Evolutionary conservation across 2,329 filamentous ascomycete genomes (phyloP).

Genomic region (Aspergillus pseudoglaucus): DNA sequence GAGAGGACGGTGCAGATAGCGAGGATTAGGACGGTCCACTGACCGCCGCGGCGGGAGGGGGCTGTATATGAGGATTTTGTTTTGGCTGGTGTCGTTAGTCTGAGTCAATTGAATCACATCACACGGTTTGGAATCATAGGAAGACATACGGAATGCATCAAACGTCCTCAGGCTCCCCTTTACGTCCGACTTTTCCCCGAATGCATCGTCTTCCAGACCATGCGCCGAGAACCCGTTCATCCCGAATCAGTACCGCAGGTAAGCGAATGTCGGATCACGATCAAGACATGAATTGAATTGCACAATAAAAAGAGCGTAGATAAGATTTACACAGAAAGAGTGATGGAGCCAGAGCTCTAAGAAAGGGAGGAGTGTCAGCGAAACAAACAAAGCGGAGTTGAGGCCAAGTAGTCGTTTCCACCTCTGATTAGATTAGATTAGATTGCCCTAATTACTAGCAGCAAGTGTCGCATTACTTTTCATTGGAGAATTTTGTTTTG

Average conservation of each 20-base stretch:
- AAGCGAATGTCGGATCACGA: constrained; percentile 3
- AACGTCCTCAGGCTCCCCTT: constrained; percentile 66
- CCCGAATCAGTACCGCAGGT: constrained; percentile 16
- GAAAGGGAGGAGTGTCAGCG: constrained; percentile 1
- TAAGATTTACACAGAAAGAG: not conserved
- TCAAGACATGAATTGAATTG: constrained; percentile 21
- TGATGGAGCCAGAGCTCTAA: not conserved
- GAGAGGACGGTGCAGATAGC: constrained; percentile 68
- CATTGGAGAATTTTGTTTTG: too few species aligned
- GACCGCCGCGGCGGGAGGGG: constrained; percentile 76
- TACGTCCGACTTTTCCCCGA: constrained; percentile 62
- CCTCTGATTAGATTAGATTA: constrained; percentile 3
- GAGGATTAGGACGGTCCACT: constrained; percentile 83
- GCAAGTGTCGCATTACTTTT: not conserved
- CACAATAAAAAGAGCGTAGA: constrained; percentile 3
- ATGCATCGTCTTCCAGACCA: constrained; percentile 68
- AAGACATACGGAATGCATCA: constrained; percentile 83
- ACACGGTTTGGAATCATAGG: not conserved
- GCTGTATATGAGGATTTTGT: constrained; percentile 90
- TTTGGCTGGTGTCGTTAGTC: constrained; percentile 60
- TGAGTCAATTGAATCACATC: constrained; percentile 4
- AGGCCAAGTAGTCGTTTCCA: constrained; percentile 16
- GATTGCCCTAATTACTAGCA: constrained; percentile 9
- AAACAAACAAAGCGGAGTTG: constrained; percentile 8
- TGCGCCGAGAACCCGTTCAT: constrained; percentile 77